These are phyloP conservation scores for Paxillus ammoniavirescens DNA, from an alignment of 768 basidiomycete species.

Conservation along the genomic window DNA sequence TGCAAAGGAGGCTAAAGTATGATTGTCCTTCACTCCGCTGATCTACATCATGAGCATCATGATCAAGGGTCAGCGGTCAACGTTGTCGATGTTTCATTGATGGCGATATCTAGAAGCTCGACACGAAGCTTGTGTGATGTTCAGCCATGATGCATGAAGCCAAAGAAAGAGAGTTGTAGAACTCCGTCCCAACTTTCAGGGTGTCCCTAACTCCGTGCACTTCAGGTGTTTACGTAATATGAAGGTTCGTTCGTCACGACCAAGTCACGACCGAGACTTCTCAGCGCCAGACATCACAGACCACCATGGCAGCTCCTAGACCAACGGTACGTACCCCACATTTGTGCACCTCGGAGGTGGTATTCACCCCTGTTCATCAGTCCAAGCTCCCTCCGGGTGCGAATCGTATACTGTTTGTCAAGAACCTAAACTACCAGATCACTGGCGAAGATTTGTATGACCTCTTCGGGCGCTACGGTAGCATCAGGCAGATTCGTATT, in stretches of 20 bases:
- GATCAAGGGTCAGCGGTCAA: too few species aligned
- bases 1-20: too few species aligned
- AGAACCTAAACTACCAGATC: slow-evolving; percentile 90
- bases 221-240: slow-evolving; percentile 1
- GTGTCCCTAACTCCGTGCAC: neutral
- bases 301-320: slow-evolving; percentile 58
- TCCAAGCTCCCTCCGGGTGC: slow-evolving; percentile 89
- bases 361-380: slow-evolving; percentile 34
- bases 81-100: too few species aligned
- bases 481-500: slow-evolving; percentile 92
- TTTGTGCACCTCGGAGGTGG: neutral
- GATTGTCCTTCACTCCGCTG: too few species aligned
- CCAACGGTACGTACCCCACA: slow-evolving; percentile 49
- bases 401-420: slow-evolving; percentile 89
- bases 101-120: too few species aligned
- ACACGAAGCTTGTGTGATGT: too few species aligned
- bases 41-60: too few species aligned
- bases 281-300: slow-evolving; percentile 5
- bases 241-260: neutral
- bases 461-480: slow-evolving; percentile 95
- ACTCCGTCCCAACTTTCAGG: too few species aligned
- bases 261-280: neutral
- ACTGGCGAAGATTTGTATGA: slow-evolving; percentile 95
- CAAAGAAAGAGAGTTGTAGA: too few species aligned
- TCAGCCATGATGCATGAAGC: too few species aligned